Base-by-base conservation (phyloP, 1,139 yeast genomes). In the Candida sanyaensis region DNA sequence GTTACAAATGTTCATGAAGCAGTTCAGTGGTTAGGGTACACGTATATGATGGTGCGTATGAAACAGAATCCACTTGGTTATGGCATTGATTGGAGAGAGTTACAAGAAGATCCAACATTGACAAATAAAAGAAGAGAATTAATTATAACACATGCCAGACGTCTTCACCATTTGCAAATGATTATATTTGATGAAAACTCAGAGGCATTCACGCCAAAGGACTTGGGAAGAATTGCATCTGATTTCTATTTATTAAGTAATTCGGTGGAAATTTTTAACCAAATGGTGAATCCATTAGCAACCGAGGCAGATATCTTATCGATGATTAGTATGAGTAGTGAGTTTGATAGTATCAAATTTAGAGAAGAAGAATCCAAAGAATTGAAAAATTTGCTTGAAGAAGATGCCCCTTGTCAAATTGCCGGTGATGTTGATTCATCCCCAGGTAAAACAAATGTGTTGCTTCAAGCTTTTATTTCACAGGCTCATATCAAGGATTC, bases 1-100 rank as follows among this genome's bases (percentile, higher is more conserved):
- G 99, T 95, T 2, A 90, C 98, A 0, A 92, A 88, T 60, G 83
- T 93, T 6, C 96, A 89, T 40, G 99, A 95, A 68, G 99, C 93
- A 48, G 86, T 95, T 1, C 90, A 87, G 56, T 95, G 99, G 99
- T 74, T 95, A 12, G 98, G 99, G 1, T 95, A 95, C 59, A 95
- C 99, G 0, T 95, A 93, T 60, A 77, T 95, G 80, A 86, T 83
- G 71, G 97, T 93, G 2, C 76, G 99, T 52, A 95, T 93, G 99
- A 81, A 88, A 51, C 89, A 90, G 61, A 93, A 91, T 56, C 99
- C 99, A 2, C 85, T 91, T 62, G 86, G 89, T 0, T 95, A 95
- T 61, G 99, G 96, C n/a, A 81, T 95, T 45, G 90, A 84, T 45
- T 90, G 96, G 95, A 81, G 81, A 54, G 96, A 90, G 55, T 65